phyloP scores from a whole-genome alignment of 352 stramenopile species.

The Globisporangium parvum region DNA sequence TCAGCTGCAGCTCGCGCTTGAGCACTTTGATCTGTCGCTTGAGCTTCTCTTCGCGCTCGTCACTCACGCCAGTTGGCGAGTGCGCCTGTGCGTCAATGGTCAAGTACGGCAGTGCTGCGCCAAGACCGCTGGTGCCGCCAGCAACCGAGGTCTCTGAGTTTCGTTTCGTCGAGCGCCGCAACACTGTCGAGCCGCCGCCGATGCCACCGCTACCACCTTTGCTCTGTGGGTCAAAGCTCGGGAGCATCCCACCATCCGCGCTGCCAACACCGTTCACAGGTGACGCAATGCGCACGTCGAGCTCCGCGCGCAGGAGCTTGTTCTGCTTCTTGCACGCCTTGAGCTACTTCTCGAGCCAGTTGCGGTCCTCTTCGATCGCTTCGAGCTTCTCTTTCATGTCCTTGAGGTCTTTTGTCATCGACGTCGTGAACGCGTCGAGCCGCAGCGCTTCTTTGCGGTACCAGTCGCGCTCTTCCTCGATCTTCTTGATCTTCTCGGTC shows the following conservation, averaged over 20 bases:
- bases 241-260: conserved; percentile 23
- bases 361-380: conserved; percentile 87
- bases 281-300: conserved; percentile 53
- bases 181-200: conserved; percentile 2
- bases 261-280: conserved; percentile 22
- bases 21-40: conserved; percentile 57
- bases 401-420: conserved; percentile 91
- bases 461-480: conserved; percentile 93
- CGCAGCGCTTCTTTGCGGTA: conserved; percentile 89
- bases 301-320: conserved; percentile 82
- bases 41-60: conserved; percentile 67
- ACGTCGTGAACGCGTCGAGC: conserved; percentile 87
- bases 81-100: conserved; percentile 19
- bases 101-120: conserved; percentile 24
- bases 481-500: conserved; percentile 88
- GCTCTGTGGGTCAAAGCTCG: conserved; percentile 29
- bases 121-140: neutral
- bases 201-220: conserved; percentile 3
- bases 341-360: conserved; percentile 90
- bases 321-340: conserved; percentile 94
- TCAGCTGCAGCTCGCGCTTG: conserved; percentile 64
- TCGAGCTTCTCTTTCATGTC: conserved; percentile 90
- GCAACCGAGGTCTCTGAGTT: conserved; percentile 5
- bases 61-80: conserved; percentile 16
- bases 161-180: conserved; percentile 10